Evolutionary conservation across 2,329 filamentous ascomycete species (phyloP).

Genomic region (Neofusicoccum sp.): DNA sequence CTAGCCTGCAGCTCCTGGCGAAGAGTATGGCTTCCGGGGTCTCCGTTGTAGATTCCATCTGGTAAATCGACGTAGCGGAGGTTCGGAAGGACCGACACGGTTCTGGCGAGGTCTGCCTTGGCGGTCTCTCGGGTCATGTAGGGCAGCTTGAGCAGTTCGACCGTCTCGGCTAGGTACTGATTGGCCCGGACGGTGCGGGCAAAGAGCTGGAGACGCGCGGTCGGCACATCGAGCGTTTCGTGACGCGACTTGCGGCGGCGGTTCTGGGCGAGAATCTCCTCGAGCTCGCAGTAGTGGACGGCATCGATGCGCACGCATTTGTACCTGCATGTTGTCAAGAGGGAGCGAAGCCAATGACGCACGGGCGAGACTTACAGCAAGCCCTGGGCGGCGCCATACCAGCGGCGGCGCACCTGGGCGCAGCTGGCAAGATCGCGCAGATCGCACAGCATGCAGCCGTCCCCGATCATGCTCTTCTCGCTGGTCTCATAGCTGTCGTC

Average conservation of each 20-base stretch:
- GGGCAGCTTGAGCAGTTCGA: constrained; percentile 80
- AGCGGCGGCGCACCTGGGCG: constrained; percentile 69
- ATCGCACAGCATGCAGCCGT: constrained; percentile 91
- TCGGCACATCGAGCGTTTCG: constrained; percentile 76
- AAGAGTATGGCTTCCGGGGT: constrained; percentile 70
- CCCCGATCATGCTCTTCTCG: constrained; percentile 73
- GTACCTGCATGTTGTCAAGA: constrained; percentile 56
- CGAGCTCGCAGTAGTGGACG: constrained; percentile 90
- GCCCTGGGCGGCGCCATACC: constrained; percentile 59
- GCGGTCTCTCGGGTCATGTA: constrained; percentile 92
- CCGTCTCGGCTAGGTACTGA: constrained; percentile 64
- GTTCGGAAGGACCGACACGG: constrained; percentile 80
- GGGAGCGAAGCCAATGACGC: constrained; percentile 19
- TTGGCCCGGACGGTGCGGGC: constrained; percentile 80
- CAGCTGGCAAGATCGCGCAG: constrained; percentile 83
- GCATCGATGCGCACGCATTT: constrained; percentile 88
- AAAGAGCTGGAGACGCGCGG: constrained; percentile 72
- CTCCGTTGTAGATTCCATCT: constrained; percentile 81
- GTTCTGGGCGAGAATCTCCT: constrained; percentile 75
- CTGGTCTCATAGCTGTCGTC: constrained; percentile 79
- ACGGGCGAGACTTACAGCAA: constrained; percentile 57
- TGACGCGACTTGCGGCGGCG: constrained; percentile 57
- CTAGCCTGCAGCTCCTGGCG: constrained; percentile 80
- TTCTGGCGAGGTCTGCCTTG: constrained; percentile 79
- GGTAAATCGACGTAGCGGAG: constrained; percentile 88